These are phyloP conservation scores for Scutellaria galericulata DNA, from an alignment of 257 asterid genomes.

Conservation along the genomic window DNA sequence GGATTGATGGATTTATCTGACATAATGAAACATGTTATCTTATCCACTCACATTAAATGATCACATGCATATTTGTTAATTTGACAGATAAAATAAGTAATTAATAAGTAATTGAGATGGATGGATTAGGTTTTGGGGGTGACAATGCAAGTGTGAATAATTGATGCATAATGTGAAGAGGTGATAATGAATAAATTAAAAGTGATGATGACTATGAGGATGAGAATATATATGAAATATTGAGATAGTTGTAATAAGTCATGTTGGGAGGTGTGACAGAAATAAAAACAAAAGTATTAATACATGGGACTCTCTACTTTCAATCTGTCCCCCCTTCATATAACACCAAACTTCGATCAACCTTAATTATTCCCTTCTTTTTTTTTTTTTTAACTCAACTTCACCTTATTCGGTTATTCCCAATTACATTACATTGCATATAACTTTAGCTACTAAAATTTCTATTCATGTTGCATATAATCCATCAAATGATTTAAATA, in stretches of 20 bases:
- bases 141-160: slow-evolving; percentile 12
- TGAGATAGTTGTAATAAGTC: slow-evolving; percentile 10
- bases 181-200: no score
- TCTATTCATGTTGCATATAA: no score
- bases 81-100: not conserved
- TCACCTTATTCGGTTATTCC: not conserved
- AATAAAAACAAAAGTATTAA: slow-evolving; percentile 38
- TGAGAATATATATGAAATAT: not conserved
- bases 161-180: slow-evolving; percentile 5
- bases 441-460: no score
- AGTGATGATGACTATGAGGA: no score
- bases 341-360: not conserved
- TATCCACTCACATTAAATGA: not conserved
- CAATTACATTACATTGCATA: not conserved
- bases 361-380: not conserved
- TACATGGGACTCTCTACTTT: slow-evolving; percentile 34
- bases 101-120: not conserved
- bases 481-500: no score
- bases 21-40: not conserved
- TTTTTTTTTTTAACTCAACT: not conserved
- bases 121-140: not conserved
- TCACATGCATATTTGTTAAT: not conserved
- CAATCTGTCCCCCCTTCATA: slow-evolving; percentile 20
- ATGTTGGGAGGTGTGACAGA: slow-evolving; percentile 31
- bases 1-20: not conserved